Base-by-base conservation (phyloP, 257 asterid genomes). In the Ligustrum vulgare region DNA sequence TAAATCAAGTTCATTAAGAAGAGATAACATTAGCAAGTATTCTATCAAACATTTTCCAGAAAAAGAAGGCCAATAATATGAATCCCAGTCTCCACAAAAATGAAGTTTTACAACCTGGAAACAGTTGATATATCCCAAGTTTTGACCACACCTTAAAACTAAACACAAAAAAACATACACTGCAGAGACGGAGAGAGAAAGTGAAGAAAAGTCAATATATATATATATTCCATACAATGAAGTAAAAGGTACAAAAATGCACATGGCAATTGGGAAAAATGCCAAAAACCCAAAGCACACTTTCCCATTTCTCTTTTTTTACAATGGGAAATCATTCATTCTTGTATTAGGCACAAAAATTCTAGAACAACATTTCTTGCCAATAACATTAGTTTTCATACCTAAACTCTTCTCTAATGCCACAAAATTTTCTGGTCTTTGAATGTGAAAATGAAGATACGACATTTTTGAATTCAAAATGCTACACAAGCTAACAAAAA, bases 181-280 rank as follows among this genome's bases (percentile, higher is more conserved):
- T 60, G 67, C 72, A n/a, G n/a, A n/a, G n/a, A n/a, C n/a, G n/a
- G n/a, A n/a, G n/a, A n/a, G n/a, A n/a, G n/a, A n/a, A n/a, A n/a
- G n/a, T n/a, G 77, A 78, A 80, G 79, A 78, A 84, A 78, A 54
- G 69, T 79, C 37, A 78, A 84, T 80, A 28, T n/a, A n/a, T n/a
- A n/a, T n/a, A n/a, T n/a, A n/a, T 81, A 81, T 83, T 81, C 86
- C 62, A 86, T 81, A 82, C 76, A 84, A 68, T 47, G 72, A 70
- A 74, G 84, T 84, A 85, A 86, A 86, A 81, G 73, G 80, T 86
- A 84, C 88, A 84, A 84, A 80, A 67, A 77, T 35, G 87, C 96
- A 91, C 96, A 88, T 88, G 92, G 92, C 83, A 77, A 79, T 71
- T 72, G 74, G 77, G 85, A 79, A 80, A 78, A 83, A 80, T 77